These are phyloP conservation scores for Lichtheimia ornata DNA, from an alignment of 371 early-diverging fungal species.

Conservation along the genomic window DNA sequence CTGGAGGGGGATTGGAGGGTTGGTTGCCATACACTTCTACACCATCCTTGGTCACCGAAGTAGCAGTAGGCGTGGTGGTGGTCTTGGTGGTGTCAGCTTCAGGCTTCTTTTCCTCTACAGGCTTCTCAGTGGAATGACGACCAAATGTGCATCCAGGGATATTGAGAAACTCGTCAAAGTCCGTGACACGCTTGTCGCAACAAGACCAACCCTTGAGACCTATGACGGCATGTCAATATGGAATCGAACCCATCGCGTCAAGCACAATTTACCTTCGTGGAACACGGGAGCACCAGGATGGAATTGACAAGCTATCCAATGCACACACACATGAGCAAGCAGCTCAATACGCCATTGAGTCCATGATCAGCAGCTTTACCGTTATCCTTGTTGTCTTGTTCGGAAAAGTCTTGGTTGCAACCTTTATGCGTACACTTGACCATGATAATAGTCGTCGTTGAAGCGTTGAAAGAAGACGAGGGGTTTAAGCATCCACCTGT, in stretches of 20 bases:
- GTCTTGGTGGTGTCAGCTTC: constrained; percentile 16
- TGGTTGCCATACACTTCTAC: constrained; percentile 41
- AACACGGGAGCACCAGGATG: constrained; percentile 88
- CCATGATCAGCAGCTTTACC: constrained; percentile 23
- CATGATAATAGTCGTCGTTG: constrained; percentile 31
- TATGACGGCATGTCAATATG: constrained; percentile 9
- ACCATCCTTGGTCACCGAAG: constrained; percentile 35
- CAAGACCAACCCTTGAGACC: constrained; percentile 93
- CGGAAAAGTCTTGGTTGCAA: constrained; percentile 81
- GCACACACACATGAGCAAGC: background rate
- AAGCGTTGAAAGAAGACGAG: too few relatives aligned
- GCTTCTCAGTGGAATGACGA: constrained; percentile 60
- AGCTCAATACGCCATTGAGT: background rate
- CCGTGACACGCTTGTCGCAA: constrained; percentile 87
- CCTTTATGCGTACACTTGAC: constrained; percentile 75
- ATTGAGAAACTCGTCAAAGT: constrained; percentile 91
- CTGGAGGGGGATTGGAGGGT: background rate
- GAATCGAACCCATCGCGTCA: too few relatives aligned
- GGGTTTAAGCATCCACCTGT: too few relatives aligned
- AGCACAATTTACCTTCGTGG: constrained; percentile 67
- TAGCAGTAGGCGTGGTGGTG: constrained; percentile 16
- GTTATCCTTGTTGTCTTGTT: constrained; percentile 68
- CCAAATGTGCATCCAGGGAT: constrained; percentile 79
- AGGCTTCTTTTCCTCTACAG: constrained; percentile 34
- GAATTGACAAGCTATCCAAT: constrained; percentile 61